phyloP scores from a whole-genome alignment of 2,329 filamentous ascomycete species.

The Sporothrix euskadiensis region DNA sequence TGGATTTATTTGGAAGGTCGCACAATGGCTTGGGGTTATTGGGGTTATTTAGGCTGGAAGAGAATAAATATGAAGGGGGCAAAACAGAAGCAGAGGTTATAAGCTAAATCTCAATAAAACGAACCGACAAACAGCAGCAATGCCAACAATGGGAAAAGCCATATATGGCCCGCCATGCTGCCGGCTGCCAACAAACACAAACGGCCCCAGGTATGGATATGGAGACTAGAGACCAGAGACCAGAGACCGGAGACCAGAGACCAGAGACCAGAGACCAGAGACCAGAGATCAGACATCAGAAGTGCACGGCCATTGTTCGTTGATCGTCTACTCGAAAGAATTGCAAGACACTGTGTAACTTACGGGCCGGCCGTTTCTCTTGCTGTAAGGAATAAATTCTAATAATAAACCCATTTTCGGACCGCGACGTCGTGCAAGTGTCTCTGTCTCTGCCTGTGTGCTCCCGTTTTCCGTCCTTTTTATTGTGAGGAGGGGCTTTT shows the following conservation, averaged over 20 bases:
- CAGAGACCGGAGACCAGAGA: not conserved
- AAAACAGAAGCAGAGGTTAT: no score
- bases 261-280: not conserved
- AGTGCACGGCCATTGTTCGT: not conserved
- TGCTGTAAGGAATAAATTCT: not conserved
- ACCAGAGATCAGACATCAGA: no score
- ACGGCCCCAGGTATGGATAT: not conserved
- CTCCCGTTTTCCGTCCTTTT: not conserved
- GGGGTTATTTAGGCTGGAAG: constrained; percentile 11
- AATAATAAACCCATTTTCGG: constrained; percentile 15
- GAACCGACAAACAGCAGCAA: not conserved
- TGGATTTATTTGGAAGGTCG: not conserved
- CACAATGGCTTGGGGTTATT: constrained; percentile 1
- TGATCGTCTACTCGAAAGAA: not conserved
- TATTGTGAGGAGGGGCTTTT: not conserved
- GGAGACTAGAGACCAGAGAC: not conserved
- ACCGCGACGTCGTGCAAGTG: constrained; percentile 10
- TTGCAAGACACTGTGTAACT: constrained; percentile 6
- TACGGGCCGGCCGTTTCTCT: not conserved
- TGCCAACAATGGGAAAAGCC: not conserved
- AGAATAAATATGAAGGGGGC: not conserved
- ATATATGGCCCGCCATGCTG: not conserved
- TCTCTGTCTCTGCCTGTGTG: not conserved
- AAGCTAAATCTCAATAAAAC: not conserved
- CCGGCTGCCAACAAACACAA: constrained; percentile 9